A percentile compares a stretch with the other conserved stretches of the same genome.
Conservation (phyloP, 2,329 filamentous ascomycete genomes). For the Colletotrichum musicola region DNA sequence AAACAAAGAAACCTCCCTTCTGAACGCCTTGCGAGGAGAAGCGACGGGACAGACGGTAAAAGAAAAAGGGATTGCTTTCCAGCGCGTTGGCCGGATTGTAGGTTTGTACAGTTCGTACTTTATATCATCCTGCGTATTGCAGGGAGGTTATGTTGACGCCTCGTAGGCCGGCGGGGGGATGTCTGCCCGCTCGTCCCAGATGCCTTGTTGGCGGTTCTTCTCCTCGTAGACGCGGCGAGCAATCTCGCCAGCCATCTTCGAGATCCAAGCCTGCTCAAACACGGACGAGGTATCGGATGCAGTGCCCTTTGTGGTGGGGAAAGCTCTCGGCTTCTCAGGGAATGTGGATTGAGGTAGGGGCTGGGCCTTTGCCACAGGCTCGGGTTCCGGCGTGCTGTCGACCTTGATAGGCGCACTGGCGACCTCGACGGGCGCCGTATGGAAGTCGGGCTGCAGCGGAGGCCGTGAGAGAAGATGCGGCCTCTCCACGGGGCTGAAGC, state of each 20-base stretch:
- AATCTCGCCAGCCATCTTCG: conserved; percentile 95
- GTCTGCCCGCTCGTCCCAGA: conserved; percentile 69
- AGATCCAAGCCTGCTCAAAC: conserved; percentile 86
- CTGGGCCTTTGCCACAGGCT: conserved; percentile 38
- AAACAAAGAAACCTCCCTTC: conserved; percentile 1
- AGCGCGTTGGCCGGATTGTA: conserved; percentile 6
- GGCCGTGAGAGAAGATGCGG: conserved; percentile 47
- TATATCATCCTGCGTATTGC: conserved; percentile 21
- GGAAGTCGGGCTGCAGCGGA: conserved; percentile 51
- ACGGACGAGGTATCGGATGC: conserved; percentile 65
- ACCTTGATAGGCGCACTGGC: conserved; percentile 34
- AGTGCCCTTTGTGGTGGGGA: conserved; percentile 46
- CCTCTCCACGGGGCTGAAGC: conserved; percentile 52
- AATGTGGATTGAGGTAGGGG: conserved; percentile 10
- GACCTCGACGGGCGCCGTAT: conserved; percentile 42
- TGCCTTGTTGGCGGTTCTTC: conserved; percentile 70
- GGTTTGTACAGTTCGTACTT: conserved; percentile 38
- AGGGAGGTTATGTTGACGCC: conserved; percentile 54
- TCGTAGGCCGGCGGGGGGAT: conserved; percentile 74
- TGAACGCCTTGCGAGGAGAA: conserved; percentile 39
- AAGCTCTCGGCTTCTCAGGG: conserved; percentile 44
- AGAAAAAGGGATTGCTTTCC: conserved; percentile 26
- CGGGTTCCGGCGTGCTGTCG: conserved; percentile 27
- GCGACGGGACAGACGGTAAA: conserved; percentile 34
- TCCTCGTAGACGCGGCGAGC: conserved; percentile 89